These are phyloP conservation scores for Diaporthe australafricana DNA, from an alignment of 2,329 filamentous ascomycete species.

Conservation along the genomic window DNA sequence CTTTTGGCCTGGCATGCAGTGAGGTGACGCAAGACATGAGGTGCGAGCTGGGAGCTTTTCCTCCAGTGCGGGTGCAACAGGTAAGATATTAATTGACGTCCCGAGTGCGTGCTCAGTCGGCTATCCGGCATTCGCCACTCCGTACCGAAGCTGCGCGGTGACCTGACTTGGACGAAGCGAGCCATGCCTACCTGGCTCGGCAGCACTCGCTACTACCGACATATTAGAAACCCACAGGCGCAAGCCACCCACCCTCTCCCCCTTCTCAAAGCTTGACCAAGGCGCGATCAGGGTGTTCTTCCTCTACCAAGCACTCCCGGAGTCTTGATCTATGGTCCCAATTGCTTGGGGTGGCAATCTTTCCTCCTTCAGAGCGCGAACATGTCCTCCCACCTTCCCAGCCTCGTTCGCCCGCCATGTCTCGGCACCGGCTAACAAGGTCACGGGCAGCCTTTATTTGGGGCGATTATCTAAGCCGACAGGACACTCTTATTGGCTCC, in stretches of 20 bases:
- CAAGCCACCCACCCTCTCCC: neutral
- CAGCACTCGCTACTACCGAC: slow-evolving; percentile 18
- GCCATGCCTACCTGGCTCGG: slow-evolving; percentile 1
- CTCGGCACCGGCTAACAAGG: slow-evolving; percentile 23
- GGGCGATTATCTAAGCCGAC: slow-evolving; percentile 17
- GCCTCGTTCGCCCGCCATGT: slow-evolving; percentile 9
- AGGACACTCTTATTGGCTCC: slow-evolving; percentile 11
- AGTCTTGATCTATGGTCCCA: slow-evolving; percentile 14
- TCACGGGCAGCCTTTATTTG: neutral
- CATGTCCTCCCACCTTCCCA: neutral
- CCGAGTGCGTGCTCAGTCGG: neutral
- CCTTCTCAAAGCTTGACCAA: slow-evolving; percentile 16
- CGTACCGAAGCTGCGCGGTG: neutral
- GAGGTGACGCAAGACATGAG: neutral
- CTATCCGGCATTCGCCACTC: slow-evolving; percentile 3
- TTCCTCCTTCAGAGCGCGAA: neutral
- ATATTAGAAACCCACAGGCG: slow-evolving; percentile 7
- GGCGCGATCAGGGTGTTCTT: slow-evolving; percentile 4
- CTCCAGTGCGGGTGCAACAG: neutral
- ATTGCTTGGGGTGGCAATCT: slow-evolving; percentile 10
- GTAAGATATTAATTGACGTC: neutral
- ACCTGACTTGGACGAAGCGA: neutral
- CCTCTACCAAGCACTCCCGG: slow-evolving; percentile 10
- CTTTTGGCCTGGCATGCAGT: neutral
- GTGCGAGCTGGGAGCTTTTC: neutral